A percentile compares a stretch with the other conserved stretches of the same genome.
Conservation (phyloP, 805 yeast species). For the Metschnikowia koreensis region DNA sequence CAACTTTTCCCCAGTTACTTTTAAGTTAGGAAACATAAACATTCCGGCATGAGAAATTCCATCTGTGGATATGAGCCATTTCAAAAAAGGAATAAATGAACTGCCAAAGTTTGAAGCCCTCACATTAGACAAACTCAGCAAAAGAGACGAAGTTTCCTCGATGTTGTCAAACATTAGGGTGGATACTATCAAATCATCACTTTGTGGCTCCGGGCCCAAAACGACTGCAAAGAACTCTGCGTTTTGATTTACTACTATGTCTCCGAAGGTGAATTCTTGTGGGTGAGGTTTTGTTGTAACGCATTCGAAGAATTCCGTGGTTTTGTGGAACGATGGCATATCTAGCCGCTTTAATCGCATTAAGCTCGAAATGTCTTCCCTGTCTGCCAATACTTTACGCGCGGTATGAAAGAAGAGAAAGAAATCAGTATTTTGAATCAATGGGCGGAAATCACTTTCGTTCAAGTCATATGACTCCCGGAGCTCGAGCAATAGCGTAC, state of each 20-base stretch:
- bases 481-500: constrained; percentile 10
- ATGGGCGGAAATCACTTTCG: constrained; percentile 3
- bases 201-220: neutral
- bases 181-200: neutral
- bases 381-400: neutral
- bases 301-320: neutral
- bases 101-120: neutral
- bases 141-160: constrained; percentile 8
- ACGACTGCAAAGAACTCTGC: constrained; percentile 11
- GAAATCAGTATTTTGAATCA: constrained; percentile 12
- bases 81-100: constrained; percentile 2
- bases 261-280: constrained; percentile 1
- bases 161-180: constrained; percentile 12
- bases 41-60: constrained; percentile 12
- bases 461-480: constrained; percentile 1
- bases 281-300: neutral
- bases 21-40: constrained; percentile 8
- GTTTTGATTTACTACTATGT: constrained; percentile 5
- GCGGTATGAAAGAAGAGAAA: constrained; percentile 12
- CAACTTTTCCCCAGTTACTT: neutral
- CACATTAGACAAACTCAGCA: constrained; percentile 1
- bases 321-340: neutral
- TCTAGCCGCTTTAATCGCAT: no score
- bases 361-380: neutral
- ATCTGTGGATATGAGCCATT: constrained; percentile 15